phyloP scores from a whole-genome alignment of 352 stramenopile species.

The Globisporangium camurandrum region DNA sequence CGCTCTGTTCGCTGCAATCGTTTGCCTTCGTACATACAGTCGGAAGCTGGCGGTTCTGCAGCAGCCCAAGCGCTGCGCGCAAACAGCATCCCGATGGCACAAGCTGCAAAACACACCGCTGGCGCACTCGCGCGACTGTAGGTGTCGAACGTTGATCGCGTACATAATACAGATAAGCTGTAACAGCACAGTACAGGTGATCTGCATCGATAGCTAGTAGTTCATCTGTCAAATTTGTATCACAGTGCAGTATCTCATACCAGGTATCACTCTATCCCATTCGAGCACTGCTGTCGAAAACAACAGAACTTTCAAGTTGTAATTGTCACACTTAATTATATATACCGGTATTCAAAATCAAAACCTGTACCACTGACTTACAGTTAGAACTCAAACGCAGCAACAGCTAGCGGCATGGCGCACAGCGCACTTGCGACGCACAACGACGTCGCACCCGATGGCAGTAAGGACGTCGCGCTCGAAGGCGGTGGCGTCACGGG shows the following conservation, averaged over 20 bases:
- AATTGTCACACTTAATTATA: too few relatives aligned
- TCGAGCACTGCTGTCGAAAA: too few relatives aligned
- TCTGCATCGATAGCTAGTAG: not conserved
- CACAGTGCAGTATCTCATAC: too few relatives aligned
- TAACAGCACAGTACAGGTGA: too few relatives aligned
- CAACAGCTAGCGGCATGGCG: slow-evolving; percentile 9
- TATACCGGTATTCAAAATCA: too few relatives aligned
- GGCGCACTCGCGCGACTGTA: slow-evolving; percentile 57
- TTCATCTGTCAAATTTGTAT: too few relatives aligned
- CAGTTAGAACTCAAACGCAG: slow-evolving; percentile 11
- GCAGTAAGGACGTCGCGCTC: slow-evolving; percentile 7
- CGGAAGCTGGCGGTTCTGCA: slow-evolving; percentile 56
- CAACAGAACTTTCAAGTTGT: too few relatives aligned
- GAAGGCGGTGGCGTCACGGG: slow-evolving; percentile 1
- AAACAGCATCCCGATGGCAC: slow-evolving; percentile 67
- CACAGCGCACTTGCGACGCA: slow-evolving; percentile 8
- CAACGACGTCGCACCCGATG: too few relatives aligned
- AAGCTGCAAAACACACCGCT: slow-evolving; percentile 62
- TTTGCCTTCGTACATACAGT: slow-evolving; percentile 26
- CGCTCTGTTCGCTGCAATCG: too few relatives aligned
- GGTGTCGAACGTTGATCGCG: not conserved
- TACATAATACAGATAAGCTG: too few relatives aligned
- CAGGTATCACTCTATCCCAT: too few relatives aligned
- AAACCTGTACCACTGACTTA: too few relatives aligned
- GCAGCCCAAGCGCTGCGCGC: slow-evolving; percentile 49